A percentile compares a stretch with the other conserved stretches of the same genome.
These are phyloP conservation scores for Penicillium odoratum DNA, from an alignment of 495 filamentous ascomycete species.

Conservation along the genomic window DNA sequence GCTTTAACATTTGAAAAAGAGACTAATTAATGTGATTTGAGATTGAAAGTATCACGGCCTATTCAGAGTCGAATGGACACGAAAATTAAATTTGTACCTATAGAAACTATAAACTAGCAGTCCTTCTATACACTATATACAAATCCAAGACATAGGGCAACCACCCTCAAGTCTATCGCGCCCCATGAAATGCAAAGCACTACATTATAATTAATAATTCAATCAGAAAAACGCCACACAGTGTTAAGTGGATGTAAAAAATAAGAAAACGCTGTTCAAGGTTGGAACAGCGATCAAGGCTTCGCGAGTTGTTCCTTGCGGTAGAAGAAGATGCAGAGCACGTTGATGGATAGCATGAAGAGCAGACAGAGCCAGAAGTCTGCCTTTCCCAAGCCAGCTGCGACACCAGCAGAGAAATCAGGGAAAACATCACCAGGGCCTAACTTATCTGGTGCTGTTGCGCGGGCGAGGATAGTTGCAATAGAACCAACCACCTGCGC, in stretches of 20 bases:
- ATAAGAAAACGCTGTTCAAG: slow-evolving; percentile 6
- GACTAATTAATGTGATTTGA: neutral
- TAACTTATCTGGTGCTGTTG: slow-evolving; percentile 56
- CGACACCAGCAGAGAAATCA: slow-evolving; percentile 47
- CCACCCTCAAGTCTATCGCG: slow-evolving; percentile 1
- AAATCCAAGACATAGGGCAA: slow-evolving; percentile 7
- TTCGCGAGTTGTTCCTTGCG: slow-evolving; percentile 72
- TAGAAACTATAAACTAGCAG: slow-evolving; percentile 2
- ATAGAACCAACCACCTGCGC: slow-evolving; percentile 52
- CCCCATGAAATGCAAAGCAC: slow-evolving; percentile 2
- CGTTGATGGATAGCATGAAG: slow-evolving; percentile 55
- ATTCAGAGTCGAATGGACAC: neutral
- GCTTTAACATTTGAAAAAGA: neutral
- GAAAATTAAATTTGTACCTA: neutral
- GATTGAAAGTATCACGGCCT: neutral
- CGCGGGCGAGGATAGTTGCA: slow-evolving; percentile 45
- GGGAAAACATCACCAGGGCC: slow-evolving; percentile 68
- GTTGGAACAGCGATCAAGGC: slow-evolving; percentile 38
- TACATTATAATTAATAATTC: slow-evolving; percentile 16
- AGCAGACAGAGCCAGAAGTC: slow-evolving; percentile 59
- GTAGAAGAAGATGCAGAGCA: slow-evolving; percentile 53
- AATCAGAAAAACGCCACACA: neutral
- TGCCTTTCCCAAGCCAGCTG: slow-evolving; percentile 44
- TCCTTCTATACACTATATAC: slow-evolving; percentile 14
- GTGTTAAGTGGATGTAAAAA: slow-evolving; percentile 1